These are phyloP conservation scores for Leccinum subgranulosum DNA, from an alignment of 768 basidiomycete genomes.

Conservation along the genomic window DNA sequence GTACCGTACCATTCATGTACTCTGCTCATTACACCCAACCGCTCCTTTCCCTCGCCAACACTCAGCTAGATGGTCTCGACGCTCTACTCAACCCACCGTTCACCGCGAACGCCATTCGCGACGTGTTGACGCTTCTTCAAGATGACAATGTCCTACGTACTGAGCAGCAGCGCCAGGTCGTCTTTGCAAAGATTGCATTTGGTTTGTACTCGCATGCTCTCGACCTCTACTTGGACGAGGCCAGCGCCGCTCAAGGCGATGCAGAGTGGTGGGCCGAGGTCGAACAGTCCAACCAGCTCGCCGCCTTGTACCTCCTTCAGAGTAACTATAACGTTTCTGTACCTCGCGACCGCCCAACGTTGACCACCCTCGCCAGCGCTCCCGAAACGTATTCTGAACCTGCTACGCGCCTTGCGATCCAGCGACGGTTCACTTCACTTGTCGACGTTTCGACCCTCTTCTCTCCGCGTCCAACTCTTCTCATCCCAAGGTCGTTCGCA, in stretches of 20 bases:
- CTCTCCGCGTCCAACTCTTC: conserved; percentile 46
- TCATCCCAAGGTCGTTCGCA: conserved; percentile 44
- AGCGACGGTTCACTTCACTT: conserved; percentile 45
- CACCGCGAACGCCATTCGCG: conserved; percentile 12
- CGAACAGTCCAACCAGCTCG: conserved; percentile 53
- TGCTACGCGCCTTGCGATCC: conserved; percentile 42
- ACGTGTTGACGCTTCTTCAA: conserved; percentile 17
- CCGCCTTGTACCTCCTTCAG: conserved; percentile 71
- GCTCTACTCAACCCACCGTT: conserved; percentile 21
- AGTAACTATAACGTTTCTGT: conserved; percentile 47
- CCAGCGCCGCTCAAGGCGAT: conserved; percentile 67
- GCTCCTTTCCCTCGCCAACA: conserved; percentile 18
- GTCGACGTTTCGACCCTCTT: conserved; percentile 45
- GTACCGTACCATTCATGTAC: conserved; percentile 18
- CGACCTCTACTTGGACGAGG: conserved; percentile 62
- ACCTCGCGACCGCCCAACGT: background rate
- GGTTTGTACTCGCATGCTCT: conserved; percentile 65
- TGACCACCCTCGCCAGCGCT: conserved; percentile 21
- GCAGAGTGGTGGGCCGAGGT: conserved; percentile 83
- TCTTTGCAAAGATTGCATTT: conserved; percentile 49
- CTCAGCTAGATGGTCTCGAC: conserved; percentile 12
- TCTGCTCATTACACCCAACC: conserved; percentile 28
- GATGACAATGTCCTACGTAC: background rate
- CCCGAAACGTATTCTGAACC: conserved; percentile 22
- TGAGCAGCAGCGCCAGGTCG: conserved; percentile 12